A percentile compares a stretch with the other conserved stretches of the same genome.
phyloP scores from a whole-genome alignment of 306 rosid species.

The Quillaja saponaria region DNA sequence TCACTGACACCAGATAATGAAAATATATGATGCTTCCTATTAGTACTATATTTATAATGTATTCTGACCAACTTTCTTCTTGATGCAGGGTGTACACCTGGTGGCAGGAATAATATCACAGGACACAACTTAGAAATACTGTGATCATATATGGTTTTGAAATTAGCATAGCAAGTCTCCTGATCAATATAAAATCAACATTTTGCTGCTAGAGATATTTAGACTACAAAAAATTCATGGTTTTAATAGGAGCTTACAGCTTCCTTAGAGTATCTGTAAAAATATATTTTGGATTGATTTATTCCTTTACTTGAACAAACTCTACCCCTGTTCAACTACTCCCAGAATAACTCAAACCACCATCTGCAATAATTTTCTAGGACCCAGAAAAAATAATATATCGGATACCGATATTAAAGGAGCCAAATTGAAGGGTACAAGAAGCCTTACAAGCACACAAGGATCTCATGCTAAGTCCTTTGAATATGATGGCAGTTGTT shows the following conservation, averaged over 20 bases:
- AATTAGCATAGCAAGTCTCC: background rate
- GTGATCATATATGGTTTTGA: conserved; percentile 7
- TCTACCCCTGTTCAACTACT: conserved; percentile 1
- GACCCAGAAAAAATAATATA: no score
- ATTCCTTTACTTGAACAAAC: background rate
- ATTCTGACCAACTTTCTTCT: no score
- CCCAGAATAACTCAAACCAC: background rate
- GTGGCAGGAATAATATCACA: no score
- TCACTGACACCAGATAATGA: no score
- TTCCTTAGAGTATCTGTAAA: background rate
- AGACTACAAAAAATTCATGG: no score
- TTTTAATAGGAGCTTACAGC: no score
- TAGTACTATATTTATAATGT: no score
- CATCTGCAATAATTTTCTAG: background rate
- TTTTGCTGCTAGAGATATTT: background rate
- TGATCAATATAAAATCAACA: background rate
- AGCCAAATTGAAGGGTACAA: background rate
- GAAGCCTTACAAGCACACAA: conserved; percentile 73
- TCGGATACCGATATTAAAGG: no score
- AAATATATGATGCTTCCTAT: no score
- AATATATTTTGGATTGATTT: background rate
- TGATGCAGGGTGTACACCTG: no score
- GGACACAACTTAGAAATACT: conserved; percentile 10
- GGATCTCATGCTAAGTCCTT: conserved; percentile 88
- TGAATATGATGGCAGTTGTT: conserved; percentile 49